phyloP scores from a whole-genome alignment of 805 yeast genomes.

The Wickerhamiella siamensis region DNA sequence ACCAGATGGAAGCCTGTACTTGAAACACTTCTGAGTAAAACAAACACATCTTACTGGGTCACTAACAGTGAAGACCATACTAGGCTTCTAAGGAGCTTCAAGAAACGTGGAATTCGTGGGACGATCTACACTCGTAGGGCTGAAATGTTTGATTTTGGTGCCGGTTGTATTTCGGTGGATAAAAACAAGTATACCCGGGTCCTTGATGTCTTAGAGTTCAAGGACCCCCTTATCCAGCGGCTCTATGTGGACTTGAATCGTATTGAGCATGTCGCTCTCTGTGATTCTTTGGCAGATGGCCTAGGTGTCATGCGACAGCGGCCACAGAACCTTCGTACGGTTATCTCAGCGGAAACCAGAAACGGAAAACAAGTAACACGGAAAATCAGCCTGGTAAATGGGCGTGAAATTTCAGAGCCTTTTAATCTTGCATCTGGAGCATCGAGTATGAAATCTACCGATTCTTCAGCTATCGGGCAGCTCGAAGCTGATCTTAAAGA shows the following conservation, averaged over 20 bases:
- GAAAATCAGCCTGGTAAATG: background rate
- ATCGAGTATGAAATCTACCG: background rate
- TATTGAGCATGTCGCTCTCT: slow-evolving; percentile 29
- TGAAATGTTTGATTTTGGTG: slow-evolving; percentile 44
- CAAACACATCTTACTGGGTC: slow-evolving; percentile 54
- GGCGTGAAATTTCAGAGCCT: background rate
- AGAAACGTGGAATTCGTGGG: slow-evolving; percentile 15
- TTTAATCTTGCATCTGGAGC: background rate
- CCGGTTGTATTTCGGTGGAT: slow-evolving; percentile 30
- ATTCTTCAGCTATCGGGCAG: background rate
- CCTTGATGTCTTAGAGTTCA: slow-evolving; percentile 45
- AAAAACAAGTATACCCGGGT: slow-evolving; percentile 31
- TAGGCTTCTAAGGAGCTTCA: slow-evolving; percentile 14
- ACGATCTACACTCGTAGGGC: slow-evolving; percentile 36
- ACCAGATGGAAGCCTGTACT: slow-evolving; percentile 45
- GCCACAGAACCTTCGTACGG: background rate
- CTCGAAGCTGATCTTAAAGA: background rate
- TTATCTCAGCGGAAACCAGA: background rate
- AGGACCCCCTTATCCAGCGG: slow-evolving; percentile 40
- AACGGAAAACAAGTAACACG: background rate
- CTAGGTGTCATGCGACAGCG: background rate
- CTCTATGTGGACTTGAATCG: slow-evolving; percentile 26
- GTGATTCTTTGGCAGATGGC: background rate
- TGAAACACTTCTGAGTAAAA: slow-evolving; percentile 37
- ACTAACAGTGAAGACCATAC: slow-evolving; percentile 45